Evolutionary conservation across 805 yeast species (phyloP).

Genomic region (Monosporozyma servazzii): DNA sequence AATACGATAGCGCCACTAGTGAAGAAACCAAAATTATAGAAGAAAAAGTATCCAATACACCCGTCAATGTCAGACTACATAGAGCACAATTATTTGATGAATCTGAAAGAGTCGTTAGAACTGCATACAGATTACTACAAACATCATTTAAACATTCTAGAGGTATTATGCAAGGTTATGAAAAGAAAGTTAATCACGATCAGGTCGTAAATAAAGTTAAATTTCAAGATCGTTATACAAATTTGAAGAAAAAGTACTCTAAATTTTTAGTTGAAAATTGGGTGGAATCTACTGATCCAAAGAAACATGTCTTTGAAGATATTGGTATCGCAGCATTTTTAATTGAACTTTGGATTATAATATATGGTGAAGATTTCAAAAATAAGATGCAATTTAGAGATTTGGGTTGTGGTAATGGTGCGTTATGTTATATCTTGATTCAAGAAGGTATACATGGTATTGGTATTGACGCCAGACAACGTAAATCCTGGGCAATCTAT

Average conservation of each 20-base stretch:
- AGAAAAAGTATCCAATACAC: slow-evolving; percentile 36
- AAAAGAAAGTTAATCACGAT: slow-evolving; percentile 83
- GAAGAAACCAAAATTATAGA: slow-evolving; percentile 2
- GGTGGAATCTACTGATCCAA: slow-evolving; percentile 93
- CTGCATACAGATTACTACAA: slow-evolving; percentile 67
- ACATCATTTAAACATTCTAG: slow-evolving; percentile 77
- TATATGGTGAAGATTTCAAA: slow-evolving; percentile 33
- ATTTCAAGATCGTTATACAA: slow-evolving; percentile 75
- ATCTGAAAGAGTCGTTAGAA: slow-evolving; percentile 61
- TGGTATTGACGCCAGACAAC: slow-evolving; percentile 82
- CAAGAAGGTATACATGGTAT: slow-evolving; percentile 74
- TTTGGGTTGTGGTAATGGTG: slow-evolving; percentile 92
- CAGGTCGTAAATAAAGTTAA: slow-evolving; percentile 69
- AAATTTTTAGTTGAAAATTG: slow-evolving; percentile 65
- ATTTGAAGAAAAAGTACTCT: slow-evolving; percentile 75
- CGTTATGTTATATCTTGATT: slow-evolving; percentile 62
- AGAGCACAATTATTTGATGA: slow-evolving; percentile 29
- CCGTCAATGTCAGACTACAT: slow-evolving; percentile 41
- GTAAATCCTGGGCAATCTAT: slow-evolving; percentile 80
- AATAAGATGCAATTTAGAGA: slow-evolving; percentile 59
- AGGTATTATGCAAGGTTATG: slow-evolving; percentile 79
- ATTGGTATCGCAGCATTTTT: slow-evolving; percentile 91
- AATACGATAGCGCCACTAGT: slow-evolving; percentile 10
- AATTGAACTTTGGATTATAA: slow-evolving; percentile 71
- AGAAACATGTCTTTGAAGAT: slow-evolving; percentile 93